phyloP scores from a whole-genome alignment of 495 filamentous ascomycete genomes.

The Copromyces sp. region DNA sequence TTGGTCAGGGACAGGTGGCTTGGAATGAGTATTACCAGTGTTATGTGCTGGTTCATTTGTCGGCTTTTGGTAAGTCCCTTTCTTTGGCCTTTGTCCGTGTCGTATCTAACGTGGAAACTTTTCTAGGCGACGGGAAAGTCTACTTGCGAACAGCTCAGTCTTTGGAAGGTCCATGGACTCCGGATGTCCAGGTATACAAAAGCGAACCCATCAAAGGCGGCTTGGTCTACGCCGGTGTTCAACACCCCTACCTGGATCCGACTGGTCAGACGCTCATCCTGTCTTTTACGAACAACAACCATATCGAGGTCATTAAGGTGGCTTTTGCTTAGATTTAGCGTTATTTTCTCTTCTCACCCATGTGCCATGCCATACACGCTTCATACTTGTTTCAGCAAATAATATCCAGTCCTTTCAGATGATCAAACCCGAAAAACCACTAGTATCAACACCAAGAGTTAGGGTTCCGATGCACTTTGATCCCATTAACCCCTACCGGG shows the following conservation, averaged over 20 bases:
- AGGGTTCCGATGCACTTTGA: not conserved
- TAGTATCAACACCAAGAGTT: not conserved
- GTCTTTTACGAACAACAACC: constrained; percentile 26
- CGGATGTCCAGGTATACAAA: constrained; percentile 22
- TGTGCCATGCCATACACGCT: not conserved
- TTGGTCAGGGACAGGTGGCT: constrained; percentile 23
- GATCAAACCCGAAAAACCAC: not conserved
- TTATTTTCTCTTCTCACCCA: constrained; percentile 35
- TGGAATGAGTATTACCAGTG: constrained; percentile 21
- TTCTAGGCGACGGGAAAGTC: constrained; percentile 11
- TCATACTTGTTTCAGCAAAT: constrained; percentile 4
- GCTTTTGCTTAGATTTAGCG: constrained; percentile 1
- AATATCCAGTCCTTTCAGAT: not conserved
- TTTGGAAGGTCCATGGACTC: constrained; percentile 27
- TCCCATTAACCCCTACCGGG: not conserved
- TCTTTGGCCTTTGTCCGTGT: not conserved
- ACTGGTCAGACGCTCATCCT: constrained; percentile 20
- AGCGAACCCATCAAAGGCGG: constrained; percentile 19
- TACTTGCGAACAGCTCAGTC: constrained; percentile 18
- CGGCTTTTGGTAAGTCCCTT: constrained; percentile 11
- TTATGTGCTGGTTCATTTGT: constrained; percentile 23
- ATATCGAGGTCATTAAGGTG: constrained; percentile 22
- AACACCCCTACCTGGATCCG: constrained; percentile 23
- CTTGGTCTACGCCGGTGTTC: constrained; percentile 25
- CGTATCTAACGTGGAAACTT: not conserved